Conservation (phyloP, 1,284 basidiomycete genomes). For the Ceratobasidium sp. region DNA sequence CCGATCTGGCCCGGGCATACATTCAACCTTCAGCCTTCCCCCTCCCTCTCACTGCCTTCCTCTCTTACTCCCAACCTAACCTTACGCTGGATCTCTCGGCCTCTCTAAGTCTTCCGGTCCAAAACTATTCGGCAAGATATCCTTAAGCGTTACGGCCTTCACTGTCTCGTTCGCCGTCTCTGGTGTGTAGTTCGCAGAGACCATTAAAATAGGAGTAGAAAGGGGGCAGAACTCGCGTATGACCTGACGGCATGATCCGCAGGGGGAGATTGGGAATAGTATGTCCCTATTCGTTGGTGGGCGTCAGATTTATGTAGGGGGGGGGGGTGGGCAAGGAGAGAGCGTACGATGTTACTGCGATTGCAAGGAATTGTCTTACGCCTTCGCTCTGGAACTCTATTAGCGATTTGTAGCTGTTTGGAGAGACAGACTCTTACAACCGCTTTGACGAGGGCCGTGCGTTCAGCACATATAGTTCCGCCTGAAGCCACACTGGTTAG, state of each 20-base stretch:
- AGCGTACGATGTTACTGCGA: conserved; percentile 80
- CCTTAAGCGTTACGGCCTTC: conserved; percentile 76
- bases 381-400: conserved; percentile 77
- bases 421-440: conserved; percentile 67
- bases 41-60: too few species aligned
- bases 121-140: conserved; percentile 52
- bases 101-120: conserved; percentile 9
- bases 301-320: too few species aligned
- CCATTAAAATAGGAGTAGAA: conserved; percentile 82
- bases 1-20: too few species aligned
- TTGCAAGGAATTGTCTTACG: conserved; percentile 71
- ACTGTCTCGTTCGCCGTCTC: conserved; percentile 65
- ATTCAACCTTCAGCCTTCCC: too few species aligned
- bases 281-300: too few species aligned
- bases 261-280: conserved; percentile 73
- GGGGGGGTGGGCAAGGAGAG: conserved; percentile 14
- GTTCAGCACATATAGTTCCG: conserved; percentile 87
- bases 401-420: conserved; percentile 23
- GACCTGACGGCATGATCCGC: conserved; percentile 91
- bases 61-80: too few species aligned
- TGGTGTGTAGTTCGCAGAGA: too few species aligned
- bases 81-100: neutral
- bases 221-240: conserved; percentile 89
- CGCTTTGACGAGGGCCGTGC: conserved; percentile 89
- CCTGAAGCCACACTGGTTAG: conserved; percentile 59